Percentiles rank a stretch among this genome's conserved stretches.
These are phyloP conservation scores for Hyaloperonospora arabidopsidis DNA, from an alignment of 352 stramenopile species.

Conservation along the genomic window DNA sequence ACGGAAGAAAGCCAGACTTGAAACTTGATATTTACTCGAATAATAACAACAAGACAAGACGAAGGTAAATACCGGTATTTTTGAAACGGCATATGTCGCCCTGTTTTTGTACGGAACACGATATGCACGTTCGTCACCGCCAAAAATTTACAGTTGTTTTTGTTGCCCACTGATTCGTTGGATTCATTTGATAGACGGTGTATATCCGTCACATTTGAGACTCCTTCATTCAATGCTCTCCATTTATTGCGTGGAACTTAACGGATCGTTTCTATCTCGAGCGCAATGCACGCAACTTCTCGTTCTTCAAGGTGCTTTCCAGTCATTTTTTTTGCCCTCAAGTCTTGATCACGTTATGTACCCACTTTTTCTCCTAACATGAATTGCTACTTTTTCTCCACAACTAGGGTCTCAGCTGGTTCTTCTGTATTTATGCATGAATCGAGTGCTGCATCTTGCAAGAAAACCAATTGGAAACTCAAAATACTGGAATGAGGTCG, in stretches of 20 bases:
- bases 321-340: not conserved
- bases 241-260: conserved; percentile 25
- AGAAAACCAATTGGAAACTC: not conserved
- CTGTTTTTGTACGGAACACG: too few relatives aligned
- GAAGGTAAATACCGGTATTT: too few relatives aligned
- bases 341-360: not conserved
- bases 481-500: conserved; percentile 2
- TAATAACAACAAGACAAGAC: too few relatives aligned
- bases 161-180: too few relatives aligned
- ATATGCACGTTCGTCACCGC: too few relatives aligned
- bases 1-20: too few relatives aligned
- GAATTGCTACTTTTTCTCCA: not conserved
- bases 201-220: too few relatives aligned
- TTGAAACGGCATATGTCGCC: too few relatives aligned
- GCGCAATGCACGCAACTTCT: conserved; percentile 27
- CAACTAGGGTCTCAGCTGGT: conserved; percentile 28
- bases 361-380: not conserved
- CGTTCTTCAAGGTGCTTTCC: conserved; percentile 20
- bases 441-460: conserved; percentile 29
- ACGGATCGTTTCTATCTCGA: conserved; percentile 14
- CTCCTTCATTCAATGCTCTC: conserved; percentile 9
- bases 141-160: too few relatives aligned
- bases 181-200: too few relatives aligned
- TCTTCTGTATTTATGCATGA: conserved; percentile 36
- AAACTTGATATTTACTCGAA: too few relatives aligned